Evolutionary conservation across 1,139 yeast species (phyloP), one percentile per base, ranked within the genome.

Genomic region (Nakaseomyces sp.): DNA sequence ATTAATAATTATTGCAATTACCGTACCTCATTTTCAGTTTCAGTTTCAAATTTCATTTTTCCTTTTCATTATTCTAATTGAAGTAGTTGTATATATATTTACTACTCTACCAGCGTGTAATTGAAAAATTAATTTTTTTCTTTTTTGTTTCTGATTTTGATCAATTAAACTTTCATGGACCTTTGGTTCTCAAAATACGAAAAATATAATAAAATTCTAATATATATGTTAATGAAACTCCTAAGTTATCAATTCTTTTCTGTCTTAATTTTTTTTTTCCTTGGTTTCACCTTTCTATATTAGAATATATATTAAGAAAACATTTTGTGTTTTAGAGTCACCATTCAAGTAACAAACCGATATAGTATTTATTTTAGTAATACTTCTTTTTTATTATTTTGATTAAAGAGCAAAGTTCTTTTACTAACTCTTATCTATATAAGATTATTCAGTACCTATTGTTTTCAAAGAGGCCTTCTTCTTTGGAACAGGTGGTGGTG

Each of bases 401-500:
- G 25, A 22, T 22, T 9, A 6, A 22, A 6, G 9, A 22, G 9
- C 9, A 6, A 6, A 6, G 8, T 6, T 22, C 13, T 10, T 28
- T 28, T 13, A n/a, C 13, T 28, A 6, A n/a, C 18, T 7, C 9
- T n/a, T 15, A 12, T 12, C 15, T 22, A 22, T 15, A n/a, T 16
- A 16, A 8, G 2, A 9, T 32, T 32, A 18, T 8, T 32, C 36
- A 6, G 24, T 19, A n/a, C 18, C 18, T 6, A 35, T 16, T 12
- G 28, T n/a, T 20, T 26, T 43, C 22, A 52, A 38, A 4, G 49
- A 38, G 9, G 41, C 37, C 12, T 48, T 46, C 42, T 54, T 53
- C 19, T 37, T 45, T n/a, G 59, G 56, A 19, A 63, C 36, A 6
- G 39, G 38, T 13, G 42, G 42, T 15, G 37, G 37, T 16, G 29